Percentiles rank a stretch among this genome's conserved stretches.
Evolutionary conservation across 768 basidiomycete species (phyloP).

Genomic region (Galerina marginata): DNA sequence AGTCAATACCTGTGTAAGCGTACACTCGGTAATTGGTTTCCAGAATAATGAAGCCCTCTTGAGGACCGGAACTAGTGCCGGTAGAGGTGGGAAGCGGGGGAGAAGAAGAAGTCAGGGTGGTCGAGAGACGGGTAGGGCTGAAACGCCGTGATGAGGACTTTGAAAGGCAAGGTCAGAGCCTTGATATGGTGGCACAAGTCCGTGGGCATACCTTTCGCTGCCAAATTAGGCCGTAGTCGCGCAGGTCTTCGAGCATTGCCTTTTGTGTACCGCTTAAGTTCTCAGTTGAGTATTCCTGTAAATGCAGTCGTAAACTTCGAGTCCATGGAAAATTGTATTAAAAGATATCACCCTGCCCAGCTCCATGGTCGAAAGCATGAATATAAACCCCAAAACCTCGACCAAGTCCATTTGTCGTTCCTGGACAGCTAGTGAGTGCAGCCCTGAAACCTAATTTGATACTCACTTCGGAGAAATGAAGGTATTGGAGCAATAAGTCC

Average conservation of each 20-base stretch:
- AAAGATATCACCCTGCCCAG: conserved; percentile 73
- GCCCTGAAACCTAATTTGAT: conserved; percentile 16
- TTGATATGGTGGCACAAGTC: conserved; percentile 24
- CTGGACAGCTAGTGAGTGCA: conserved; percentile 42
- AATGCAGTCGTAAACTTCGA: conserved; percentile 17
- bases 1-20: conserved; percentile 85
- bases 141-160: conserved; percentile 81
- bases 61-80: conserved; percentile 59
- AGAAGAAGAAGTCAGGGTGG: conserved; percentile 91
- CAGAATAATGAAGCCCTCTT: conserved; percentile 91
- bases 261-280: conserved; percentile 78
- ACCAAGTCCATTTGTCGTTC: conserved; percentile 91
- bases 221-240: conserved; percentile 94
- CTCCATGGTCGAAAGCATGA: conserved; percentile 98
- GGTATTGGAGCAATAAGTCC: conserved; percentile 91
- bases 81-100: conserved; percentile 75
- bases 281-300: conserved; percentile 88
- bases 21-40: conserved; percentile 99
- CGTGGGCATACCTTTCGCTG: conserved; percentile 66
- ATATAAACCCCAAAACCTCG: conserved; percentile 90
- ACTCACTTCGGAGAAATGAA: conserved; percentile 82
- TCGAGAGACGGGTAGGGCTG: conserved; percentile 93
- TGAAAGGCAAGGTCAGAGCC: conserved; percentile 31
- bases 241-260: conserved; percentile 89
- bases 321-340: conserved; percentile 13